These are phyloP conservation scores for Heliocybe sulcata DNA, from an alignment of 1,284 basidiomycete genomes.

Conservation along the genomic window DNA sequence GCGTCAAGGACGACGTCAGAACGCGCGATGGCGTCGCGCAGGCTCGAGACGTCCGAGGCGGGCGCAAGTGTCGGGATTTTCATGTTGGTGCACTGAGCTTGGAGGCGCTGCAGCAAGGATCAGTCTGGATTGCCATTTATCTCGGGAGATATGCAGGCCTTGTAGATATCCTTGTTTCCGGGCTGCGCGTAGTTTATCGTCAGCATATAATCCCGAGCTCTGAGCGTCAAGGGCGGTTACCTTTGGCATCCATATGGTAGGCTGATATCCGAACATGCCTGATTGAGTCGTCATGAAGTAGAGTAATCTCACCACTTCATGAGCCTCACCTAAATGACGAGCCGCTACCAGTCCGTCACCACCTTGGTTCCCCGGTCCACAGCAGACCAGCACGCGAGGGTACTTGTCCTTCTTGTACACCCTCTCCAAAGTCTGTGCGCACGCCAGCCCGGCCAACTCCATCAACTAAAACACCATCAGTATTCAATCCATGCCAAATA, in stretches of 20 bases:
- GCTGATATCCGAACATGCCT: constrained; percentile 87
- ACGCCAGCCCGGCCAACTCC: constrained; percentile 97
- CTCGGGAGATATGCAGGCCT: constrained; percentile 31
- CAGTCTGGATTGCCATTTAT: background rate
- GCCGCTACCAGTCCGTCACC: constrained; percentile 98
- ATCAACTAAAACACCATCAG: constrained; percentile 60
- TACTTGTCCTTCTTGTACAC: constrained; percentile 66
- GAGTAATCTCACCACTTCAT: background rate
- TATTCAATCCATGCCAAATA: background rate
- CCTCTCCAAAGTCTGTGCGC: constrained; percentile 82
- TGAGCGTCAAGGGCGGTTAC: constrained; percentile 28
- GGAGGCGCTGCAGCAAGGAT: constrained; percentile 49
- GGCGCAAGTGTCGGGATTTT: constrained; percentile 62
- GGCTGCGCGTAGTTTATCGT: constrained; percentile 40
- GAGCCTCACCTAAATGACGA: constrained; percentile 69
- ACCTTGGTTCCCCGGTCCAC: constrained; percentile 96
- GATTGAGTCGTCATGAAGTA: background rate
- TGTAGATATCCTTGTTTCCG: constrained; percentile 85
- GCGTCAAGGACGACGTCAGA: constrained; percentile 90
- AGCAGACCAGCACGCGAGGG: constrained; percentile 81
- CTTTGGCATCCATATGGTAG: constrained; percentile 89
- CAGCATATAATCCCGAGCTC: background rate
- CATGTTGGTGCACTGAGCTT: constrained; percentile 86
- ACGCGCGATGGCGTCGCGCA: constrained; percentile 45
- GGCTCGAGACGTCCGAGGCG: constrained; percentile 38